Base-by-base conservation (phyloP, 2,329 filamentous ascomycete species). In the Colletotrichum salicis region DNA sequence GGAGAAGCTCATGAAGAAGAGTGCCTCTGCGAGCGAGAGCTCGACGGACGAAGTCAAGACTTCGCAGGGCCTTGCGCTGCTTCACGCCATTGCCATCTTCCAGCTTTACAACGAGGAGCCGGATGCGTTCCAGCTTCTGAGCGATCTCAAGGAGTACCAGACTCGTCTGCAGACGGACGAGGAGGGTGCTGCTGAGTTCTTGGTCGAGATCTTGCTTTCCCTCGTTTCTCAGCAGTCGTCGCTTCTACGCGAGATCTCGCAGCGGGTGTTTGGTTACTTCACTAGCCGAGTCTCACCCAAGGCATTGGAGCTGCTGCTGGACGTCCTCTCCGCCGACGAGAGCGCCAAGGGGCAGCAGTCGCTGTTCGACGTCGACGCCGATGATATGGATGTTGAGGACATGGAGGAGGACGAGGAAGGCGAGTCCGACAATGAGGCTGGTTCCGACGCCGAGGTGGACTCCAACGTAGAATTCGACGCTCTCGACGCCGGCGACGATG, bases 91-190 rank as follows among this genome's bases (percentile, higher is more conserved):
- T 64, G 93, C 94, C 0, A 89, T 98, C 15, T 86, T 98, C 67
- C 94, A 98, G 80, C 87, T 97, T 10, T 97, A 97, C 83, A 95
- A 96, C 77, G 94, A 94, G 29, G 95, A 97, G 71, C 87, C 93
- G 0, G 96, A 98, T 78, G 94, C 95, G 0, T 88, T 97, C 27
- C 91, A 92, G 60, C 92, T 96, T 73, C 84, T 98, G 10, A 89
- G 93, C 65, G 96, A 98, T 76, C 86, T 98, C n/a, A 89, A 92
- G 75, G 86, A 92, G 71, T 95, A 93, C 79, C 92, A 92, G 71
- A 87, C 93, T 55, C 91, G 90, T 77, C 86, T 93, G 61, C 87
- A 90, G 75, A 84, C 86, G 62, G 82, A 83, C 0, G 86, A 89
- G 74, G 82, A 89, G 51, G 85, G 89, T 76, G 81, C 84, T 1